Evolutionary conservation across 352 stramenopile genomes (phyloP).

Genomic region (Phytophthora aleatoria): DNA sequence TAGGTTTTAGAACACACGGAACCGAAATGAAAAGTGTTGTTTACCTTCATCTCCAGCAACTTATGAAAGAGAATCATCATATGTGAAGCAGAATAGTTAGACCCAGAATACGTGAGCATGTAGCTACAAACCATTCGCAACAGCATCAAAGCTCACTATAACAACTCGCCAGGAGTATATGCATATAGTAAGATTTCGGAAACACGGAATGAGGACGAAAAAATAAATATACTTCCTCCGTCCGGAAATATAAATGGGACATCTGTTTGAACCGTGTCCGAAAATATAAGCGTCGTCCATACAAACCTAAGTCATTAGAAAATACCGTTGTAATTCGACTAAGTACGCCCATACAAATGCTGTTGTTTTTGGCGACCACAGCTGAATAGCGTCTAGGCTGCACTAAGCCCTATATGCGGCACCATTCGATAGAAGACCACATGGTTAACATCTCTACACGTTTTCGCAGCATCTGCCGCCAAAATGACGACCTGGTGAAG

Average conservation of each 20-base stretch:
- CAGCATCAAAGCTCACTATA: too few relatives aligned
- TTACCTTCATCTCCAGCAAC: too few relatives aligned
- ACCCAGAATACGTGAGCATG: too few relatives aligned
- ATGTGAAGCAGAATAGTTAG: too few relatives aligned
- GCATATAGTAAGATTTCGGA: too few relatives aligned
- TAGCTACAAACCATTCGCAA: too few relatives aligned
- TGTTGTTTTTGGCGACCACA: not conserved
- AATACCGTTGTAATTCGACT: not conserved
- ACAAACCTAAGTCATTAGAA: not conserved
- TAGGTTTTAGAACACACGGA: too few relatives aligned
- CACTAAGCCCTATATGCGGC: not conserved
- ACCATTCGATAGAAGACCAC: not conserved
- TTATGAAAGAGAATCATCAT: too few relatives aligned
- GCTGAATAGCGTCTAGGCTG: not conserved
- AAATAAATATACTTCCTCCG: not conserved
- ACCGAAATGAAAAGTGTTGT: too few relatives aligned
- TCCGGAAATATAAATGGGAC: too few relatives aligned
- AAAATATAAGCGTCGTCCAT: not conserved
- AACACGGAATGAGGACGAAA: too few relatives aligned
- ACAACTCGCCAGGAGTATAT: too few relatives aligned
- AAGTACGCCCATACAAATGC: not conserved
- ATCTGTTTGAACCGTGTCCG: not conserved
- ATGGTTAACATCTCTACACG: not conserved
- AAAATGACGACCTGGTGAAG: not conserved
- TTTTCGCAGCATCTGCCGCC: not conserved